phyloP scores from a whole-genome alignment of 1,284 basidiomycete genomes.

The Papiliotrema fonsecae region DNA sequence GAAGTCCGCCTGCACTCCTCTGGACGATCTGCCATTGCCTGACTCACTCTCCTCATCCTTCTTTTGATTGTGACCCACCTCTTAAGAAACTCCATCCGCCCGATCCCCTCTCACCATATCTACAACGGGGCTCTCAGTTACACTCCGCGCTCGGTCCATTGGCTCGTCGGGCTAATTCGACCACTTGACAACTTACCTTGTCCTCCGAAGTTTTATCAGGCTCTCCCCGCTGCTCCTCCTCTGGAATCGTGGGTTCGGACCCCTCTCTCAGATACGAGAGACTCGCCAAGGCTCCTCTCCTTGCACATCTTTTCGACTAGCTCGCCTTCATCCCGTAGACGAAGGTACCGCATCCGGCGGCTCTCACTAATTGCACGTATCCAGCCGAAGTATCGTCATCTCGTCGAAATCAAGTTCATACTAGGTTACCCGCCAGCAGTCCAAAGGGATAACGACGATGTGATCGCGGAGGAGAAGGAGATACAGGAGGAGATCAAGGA shows the following conservation, averaged over 20 bases:
- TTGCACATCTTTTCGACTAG: slow-evolving; percentile 32
- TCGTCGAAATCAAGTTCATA: slow-evolving; percentile 27
- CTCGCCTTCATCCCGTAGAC: not conserved
- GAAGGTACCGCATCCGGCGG: slow-evolving; percentile 18
- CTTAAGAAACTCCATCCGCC: not conserved
- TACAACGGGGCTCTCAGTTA: not conserved
- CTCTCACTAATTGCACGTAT: slow-evolving; percentile 8
- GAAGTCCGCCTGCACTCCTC: too few species aligned
- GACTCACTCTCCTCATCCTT: not conserved
- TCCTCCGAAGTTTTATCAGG: not conserved
- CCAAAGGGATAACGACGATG: not conserved
- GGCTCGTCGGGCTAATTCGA: not conserved
- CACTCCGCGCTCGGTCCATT: not conserved
- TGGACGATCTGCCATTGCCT: not conserved
- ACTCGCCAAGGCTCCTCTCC: slow-evolving; percentile 13
- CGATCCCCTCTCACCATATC: not conserved
- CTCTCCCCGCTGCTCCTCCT: not conserved
- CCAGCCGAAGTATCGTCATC: slow-evolving; percentile 12
- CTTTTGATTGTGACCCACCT: not conserved
- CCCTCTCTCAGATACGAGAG: not conserved
- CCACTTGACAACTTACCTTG: not conserved
- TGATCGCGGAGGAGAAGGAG: slow-evolving; percentile 7
- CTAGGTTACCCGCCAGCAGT: slow-evolving; percentile 7
- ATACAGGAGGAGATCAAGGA: slow-evolving; percentile 8
- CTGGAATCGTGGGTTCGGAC: not conserved